Evolutionary conservation across 805 yeast genomes (phyloP).

Genomic region (Saccharomycopsis sp.): DNA sequence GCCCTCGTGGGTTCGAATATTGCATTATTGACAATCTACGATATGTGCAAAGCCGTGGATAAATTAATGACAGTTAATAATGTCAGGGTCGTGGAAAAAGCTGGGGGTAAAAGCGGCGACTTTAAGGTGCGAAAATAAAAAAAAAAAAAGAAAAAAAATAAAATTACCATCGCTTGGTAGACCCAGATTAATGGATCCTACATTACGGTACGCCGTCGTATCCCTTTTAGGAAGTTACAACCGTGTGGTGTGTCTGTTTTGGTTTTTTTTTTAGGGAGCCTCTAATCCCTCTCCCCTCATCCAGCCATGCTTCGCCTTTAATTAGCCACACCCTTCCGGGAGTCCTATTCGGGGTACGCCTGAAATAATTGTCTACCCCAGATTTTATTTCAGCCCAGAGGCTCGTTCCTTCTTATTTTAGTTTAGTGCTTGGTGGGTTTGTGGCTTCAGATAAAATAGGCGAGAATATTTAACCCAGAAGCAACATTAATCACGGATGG

Average conservation of each 20-base stretch:
- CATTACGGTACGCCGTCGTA: background rate
- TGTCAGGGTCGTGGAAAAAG: slow-evolving; percentile 35
- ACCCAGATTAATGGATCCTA: background rate
- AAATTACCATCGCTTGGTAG: too few species aligned
- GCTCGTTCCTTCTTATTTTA: background rate
- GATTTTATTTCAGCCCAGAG: background rate
- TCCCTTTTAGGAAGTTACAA: background rate
- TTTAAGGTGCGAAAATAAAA: background rate
- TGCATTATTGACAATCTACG: slow-evolving; percentile 43
- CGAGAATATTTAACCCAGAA: background rate
- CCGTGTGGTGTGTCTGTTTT: background rate
- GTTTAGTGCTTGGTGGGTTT: background rate
- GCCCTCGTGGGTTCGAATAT: slow-evolving; percentile 42
- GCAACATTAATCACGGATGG: background rate
- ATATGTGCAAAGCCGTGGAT: slow-evolving; percentile 56
- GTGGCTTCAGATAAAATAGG: background rate
- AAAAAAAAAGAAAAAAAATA: too few species aligned
- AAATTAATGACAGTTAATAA: slow-evolving; percentile 36
- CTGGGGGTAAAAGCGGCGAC: slow-evolving; percentile 34
- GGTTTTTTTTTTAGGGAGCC: background rate
- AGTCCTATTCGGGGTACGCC: background rate
- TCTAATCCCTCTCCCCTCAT: background rate
- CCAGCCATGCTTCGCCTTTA: background rate
- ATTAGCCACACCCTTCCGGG: background rate
- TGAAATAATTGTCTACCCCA: background rate